phyloP scores from a whole-genome alignment of 768 basidiomycete species.

The Rhizopogon vinicolor region DNA sequence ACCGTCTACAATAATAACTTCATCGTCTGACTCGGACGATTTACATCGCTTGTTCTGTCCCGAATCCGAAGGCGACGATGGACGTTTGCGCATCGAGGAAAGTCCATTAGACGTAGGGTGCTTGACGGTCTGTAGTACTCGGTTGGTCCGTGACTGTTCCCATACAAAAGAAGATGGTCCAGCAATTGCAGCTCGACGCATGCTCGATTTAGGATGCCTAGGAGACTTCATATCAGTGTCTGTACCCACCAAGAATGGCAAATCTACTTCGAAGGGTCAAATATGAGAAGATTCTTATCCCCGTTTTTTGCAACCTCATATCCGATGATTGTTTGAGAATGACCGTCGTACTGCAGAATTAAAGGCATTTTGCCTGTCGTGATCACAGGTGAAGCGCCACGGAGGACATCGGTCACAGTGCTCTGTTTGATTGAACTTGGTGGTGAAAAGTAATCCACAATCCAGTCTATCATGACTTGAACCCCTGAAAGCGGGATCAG shows the following conservation, averaged over 20 bases:
- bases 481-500: constrained; percentile 30
- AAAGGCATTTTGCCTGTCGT: constrained; percentile 71
- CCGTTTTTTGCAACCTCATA: constrained; percentile 66
- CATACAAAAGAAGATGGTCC: constrained; percentile 1
- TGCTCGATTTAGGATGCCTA: not conserved
- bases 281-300: constrained; percentile 59
- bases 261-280: constrained; percentile 70
- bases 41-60: constrained; percentile 24
- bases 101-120: constrained; percentile 5
- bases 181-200: constrained; percentile 19
- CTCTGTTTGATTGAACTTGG: constrained; percentile 19
- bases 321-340: constrained; percentile 85
- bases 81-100: constrained; percentile 14
- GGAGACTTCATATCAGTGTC: not conserved
- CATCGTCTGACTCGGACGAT: constrained; percentile 20
- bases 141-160: constrained; percentile 10
- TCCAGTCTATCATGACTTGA: constrained; percentile 60
- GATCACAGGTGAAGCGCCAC: constrained; percentile 45
- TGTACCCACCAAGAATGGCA: not conserved
- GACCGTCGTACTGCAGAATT: constrained; percentile 78
- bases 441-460: constrained; percentile 65
- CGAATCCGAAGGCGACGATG: constrained; percentile 15
- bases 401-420: constrained; percentile 50
- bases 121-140: constrained; percentile 1
- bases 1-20: constrained; percentile 18